Percentiles rank a stretch among this genome's conserved stretches.
Conservation (phyloP, 2,329 filamentous ascomycete species). For the Aspergillus sp. region DNA sequence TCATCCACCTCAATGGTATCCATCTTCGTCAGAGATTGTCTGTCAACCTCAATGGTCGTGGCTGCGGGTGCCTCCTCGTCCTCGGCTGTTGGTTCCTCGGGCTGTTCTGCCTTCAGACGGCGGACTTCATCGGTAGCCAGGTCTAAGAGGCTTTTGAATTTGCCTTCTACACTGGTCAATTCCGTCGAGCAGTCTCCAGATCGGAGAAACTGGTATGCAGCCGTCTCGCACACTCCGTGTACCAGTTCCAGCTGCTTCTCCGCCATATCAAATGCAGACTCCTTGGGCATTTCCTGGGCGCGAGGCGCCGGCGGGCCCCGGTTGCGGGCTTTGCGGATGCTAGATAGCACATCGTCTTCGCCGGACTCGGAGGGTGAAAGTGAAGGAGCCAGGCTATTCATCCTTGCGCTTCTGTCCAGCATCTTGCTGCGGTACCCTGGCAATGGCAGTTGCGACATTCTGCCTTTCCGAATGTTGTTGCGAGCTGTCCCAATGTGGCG, state of each 20-base stretch:
- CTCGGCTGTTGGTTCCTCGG: constrained; percentile 25
- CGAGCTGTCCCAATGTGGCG: constrained; percentile 77
- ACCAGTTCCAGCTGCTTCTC: constrained; percentile 79
- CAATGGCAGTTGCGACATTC: constrained; percentile 54
- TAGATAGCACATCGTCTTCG: constrained; percentile 20
- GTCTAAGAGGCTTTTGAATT: constrained; percentile 65
- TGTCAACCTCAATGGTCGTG: constrained; percentile 8
- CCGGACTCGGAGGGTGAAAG: not conserved
- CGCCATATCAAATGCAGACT: constrained; percentile 68
- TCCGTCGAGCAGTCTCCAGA: constrained; percentile 82
- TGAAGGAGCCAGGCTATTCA: not conserved
- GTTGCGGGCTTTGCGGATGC: constrained; percentile 32
- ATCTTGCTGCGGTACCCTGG: constrained; percentile 25
- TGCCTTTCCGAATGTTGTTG: constrained; percentile 83
- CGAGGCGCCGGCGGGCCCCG: constrained; percentile 40
- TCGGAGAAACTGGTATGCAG: constrained; percentile 85
- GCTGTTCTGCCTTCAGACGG: constrained; percentile 56
- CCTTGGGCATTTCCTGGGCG: constrained; percentile 52
- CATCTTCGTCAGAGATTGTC: constrained; percentile 6
- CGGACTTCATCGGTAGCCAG: constrained; percentile 63
- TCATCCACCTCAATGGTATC: constrained; percentile 25
- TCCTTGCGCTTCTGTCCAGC: constrained; percentile 13
- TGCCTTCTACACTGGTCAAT: constrained; percentile 67
- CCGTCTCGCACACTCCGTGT: constrained; percentile 79
- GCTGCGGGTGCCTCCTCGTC: constrained; percentile 12